Conservation (phyloP, 495 filamentous ascomycete genomes). For the Jackrogersella multiformis region DNA sequence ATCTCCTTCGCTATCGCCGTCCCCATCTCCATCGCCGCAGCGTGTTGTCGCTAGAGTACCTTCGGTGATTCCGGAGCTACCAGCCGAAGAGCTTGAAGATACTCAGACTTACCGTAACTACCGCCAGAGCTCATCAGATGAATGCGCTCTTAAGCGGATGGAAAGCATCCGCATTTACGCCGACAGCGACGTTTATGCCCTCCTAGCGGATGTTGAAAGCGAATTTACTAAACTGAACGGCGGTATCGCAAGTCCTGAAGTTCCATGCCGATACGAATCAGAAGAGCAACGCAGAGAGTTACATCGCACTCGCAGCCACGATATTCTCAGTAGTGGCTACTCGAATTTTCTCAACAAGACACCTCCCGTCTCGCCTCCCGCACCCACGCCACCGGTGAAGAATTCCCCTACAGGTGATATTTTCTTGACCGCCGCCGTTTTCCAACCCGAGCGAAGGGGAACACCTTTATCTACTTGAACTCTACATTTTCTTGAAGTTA, state of each 20-base stretch:
- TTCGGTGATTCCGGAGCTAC: conserved; percentile 58
- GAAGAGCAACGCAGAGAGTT: conserved; percentile 45
- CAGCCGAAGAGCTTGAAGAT: conserved; percentile 51
- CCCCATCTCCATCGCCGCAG: conserved; percentile 49
- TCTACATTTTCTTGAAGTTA: neutral
- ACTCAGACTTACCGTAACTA: conserved; percentile 19
- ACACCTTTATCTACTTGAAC: conserved; percentile 23
- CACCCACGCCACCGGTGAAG: conserved; percentile 44
- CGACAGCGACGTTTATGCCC: conserved; percentile 68
- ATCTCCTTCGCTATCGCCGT: conserved; percentile 46
- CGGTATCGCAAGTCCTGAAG: conserved; percentile 33
- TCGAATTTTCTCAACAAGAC: conserved; percentile 35
- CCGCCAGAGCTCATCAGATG: conserved; percentile 36
- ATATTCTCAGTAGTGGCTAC: conserved; percentile 46
- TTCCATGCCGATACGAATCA: conserved; percentile 1
- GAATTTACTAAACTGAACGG: conserved; percentile 64
- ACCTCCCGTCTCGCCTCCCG: conserved; percentile 39
- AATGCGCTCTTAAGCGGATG: conserved; percentile 51
- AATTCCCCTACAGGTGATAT: conserved; percentile 44
- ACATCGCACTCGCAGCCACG: conserved; percentile 54
- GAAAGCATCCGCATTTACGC: conserved; percentile 76
- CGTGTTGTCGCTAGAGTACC: conserved; percentile 59
- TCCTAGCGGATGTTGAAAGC: conserved; percentile 68
- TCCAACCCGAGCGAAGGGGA: conserved; percentile 42
- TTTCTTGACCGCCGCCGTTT: conserved; percentile 58